Conservation (phyloP, 495 filamentous ascomycete species). For the Choiromyces venosus region DNA sequence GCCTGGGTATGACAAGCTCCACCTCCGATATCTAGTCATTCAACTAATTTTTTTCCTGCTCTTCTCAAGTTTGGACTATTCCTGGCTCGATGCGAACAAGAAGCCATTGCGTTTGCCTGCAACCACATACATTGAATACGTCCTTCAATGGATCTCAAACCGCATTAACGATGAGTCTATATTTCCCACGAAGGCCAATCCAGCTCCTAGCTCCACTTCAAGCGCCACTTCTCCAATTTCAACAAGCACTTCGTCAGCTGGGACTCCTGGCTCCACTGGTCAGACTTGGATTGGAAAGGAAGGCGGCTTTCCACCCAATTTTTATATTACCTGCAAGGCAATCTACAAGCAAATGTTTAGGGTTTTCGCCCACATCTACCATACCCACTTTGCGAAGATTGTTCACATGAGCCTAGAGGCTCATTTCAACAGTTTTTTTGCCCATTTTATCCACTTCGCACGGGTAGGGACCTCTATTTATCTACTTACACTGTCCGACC, state of each 20-base stretch:
- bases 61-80: conserved; percentile 59
- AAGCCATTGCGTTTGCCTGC: conserved; percentile 54
- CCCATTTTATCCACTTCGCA: conserved; percentile 68
- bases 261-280: conserved; percentile 26
- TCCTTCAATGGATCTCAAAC: conserved; percentile 69
- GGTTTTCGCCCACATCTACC: conserved; percentile 69
- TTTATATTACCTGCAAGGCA: conserved; percentile 64
- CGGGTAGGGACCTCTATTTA: conserved; percentile 24
- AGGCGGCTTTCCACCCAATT: conserved; percentile 68
- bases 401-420: conserved; percentile 61
- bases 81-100: conserved; percentile 59
- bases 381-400: conserved; percentile 60
- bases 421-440: conserved; percentile 71
- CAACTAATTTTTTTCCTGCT: neutral
- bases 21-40: neutral
- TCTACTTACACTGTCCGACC: neutral
- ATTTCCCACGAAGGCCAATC: conserved; percentile 59
- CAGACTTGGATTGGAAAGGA: conserved; percentile 67
- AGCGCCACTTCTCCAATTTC: conserved; percentile 47
- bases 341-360: conserved; percentile 80
- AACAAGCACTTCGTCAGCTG: conserved; percentile 9
- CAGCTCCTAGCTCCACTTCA: conserved; percentile 46
- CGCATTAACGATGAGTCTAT: conserved; percentile 65
- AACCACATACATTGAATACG: conserved; percentile 65
- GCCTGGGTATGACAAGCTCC: conserved; percentile 48